Evolutionary conservation across 805 yeast genomes (phyloP).

Genomic region (Candida berthetii): DNA sequence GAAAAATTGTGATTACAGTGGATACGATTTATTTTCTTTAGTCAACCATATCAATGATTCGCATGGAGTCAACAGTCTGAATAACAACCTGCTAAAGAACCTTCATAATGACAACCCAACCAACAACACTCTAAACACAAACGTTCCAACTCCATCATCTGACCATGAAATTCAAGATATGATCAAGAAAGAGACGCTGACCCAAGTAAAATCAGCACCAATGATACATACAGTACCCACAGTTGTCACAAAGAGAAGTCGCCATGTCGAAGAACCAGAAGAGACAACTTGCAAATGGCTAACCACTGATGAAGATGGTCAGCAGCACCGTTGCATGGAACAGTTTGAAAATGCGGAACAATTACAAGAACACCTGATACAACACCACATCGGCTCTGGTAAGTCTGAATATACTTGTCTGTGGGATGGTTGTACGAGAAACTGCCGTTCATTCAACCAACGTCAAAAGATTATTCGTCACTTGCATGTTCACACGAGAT

Average conservation of each 20-base stretch:
- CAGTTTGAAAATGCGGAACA: conserved; percentile 48
- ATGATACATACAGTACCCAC: neutral
- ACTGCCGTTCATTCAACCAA: conserved; percentile 60
- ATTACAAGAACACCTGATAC: conserved; percentile 65
- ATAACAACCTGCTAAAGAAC: neutral
- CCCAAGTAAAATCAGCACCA: neutral
- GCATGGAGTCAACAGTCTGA: conserved; percentile 29
- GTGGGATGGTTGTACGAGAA: conserved; percentile 76
- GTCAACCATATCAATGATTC: conserved; percentile 50
- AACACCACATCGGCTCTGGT: conserved; percentile 69
- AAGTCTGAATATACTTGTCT: conserved; percentile 60
- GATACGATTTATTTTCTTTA: conserved; percentile 45
- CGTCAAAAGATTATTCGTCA: conserved; percentile 85
- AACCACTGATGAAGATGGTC: conserved; percentile 1
- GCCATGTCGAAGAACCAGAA: conserved; percentile 3
- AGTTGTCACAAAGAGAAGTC: neutral
- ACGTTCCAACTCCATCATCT: conserved; percentile 3
- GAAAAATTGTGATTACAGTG: conserved; percentile 60
- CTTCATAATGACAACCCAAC: conserved; percentile 2
- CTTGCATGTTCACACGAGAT: conserved; percentile 80
- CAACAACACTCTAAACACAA: neutral
- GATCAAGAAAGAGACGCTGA: conserved; percentile 1
- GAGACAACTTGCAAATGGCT: conserved; percentile 19
- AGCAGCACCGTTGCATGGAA: conserved; percentile 34
- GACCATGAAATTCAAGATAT: conserved; percentile 2